Conservation (phyloP, 192 early-diverging fungal genomes). For the Spizellomyces punctatus region DNA sequence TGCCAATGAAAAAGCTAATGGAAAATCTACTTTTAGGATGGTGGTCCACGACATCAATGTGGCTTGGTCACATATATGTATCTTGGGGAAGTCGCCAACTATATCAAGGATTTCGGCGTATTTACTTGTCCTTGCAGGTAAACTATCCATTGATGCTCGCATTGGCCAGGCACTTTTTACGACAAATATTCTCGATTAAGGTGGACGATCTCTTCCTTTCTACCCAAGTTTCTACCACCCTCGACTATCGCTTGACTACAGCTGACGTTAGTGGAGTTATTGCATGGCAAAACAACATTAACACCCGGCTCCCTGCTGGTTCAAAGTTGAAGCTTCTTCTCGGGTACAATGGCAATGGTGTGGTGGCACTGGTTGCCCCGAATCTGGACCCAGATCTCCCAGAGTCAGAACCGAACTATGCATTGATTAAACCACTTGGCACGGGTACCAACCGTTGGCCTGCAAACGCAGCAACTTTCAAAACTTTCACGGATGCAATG, state of each 20-base stretch:
- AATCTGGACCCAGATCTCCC: conserved; percentile 19
- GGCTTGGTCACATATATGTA: conserved; percentile 45
- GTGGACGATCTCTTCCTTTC: conserved; percentile 13
- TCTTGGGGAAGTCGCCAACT: conserved; percentile 48
- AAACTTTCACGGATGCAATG: not conserved
- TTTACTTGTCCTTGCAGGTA: conserved; percentile 47
- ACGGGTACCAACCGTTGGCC: conserved; percentile 45
- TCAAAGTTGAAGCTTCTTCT: conserved; percentile 42
- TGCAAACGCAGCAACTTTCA: conserved; percentile 9
- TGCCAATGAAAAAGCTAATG: no score
- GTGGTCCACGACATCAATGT: conserved; percentile 39
- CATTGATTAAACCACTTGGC: conserved; percentile 44
- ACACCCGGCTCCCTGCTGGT: conserved; percentile 37
- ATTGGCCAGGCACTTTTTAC: no score
- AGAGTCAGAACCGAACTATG: conserved; percentile 6
- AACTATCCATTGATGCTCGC: not conserved
- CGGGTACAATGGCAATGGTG: conserved; percentile 48
- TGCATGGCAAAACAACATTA: conserved; percentile 45
- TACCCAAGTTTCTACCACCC: conserved; percentile 6
- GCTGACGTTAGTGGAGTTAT: conserved; percentile 36
- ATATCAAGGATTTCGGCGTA: conserved; percentile 49
- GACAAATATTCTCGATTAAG: conserved; percentile 25
- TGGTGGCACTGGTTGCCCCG: conserved; percentile 23
- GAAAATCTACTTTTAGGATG: conserved; percentile 10
- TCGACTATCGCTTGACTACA: conserved; percentile 29